phyloP scores from a whole-genome alignment of 257 asterid species.

The Scutellaria galericulata region DNA sequence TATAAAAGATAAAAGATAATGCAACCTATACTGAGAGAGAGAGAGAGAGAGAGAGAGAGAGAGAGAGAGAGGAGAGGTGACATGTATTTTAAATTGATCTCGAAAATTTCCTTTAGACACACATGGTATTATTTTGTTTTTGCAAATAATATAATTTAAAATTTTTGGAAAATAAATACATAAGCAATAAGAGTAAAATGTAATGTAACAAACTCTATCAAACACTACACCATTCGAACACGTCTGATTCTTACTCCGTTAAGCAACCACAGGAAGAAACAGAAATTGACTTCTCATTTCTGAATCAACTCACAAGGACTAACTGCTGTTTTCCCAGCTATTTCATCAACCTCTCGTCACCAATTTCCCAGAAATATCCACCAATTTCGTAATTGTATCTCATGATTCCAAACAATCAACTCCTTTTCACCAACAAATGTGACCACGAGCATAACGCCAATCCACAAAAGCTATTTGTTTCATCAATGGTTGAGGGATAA shows the following conservation, averaged over 20 bases:
- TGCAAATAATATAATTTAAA: no score
- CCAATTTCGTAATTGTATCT: background rate
- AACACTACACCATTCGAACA: background rate
- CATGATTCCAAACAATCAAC: slow-evolving; percentile 21
- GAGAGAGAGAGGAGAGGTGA: no score
- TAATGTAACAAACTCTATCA: no score
- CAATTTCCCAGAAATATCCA: background rate
- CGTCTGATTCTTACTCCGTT: no score
- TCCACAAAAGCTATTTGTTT: background rate
- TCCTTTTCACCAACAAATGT: slow-evolving; percentile 8
- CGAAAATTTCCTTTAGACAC: no score
- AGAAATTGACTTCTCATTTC: slow-evolving; percentile 26
- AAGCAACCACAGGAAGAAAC: background rate
- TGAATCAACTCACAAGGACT: background rate
- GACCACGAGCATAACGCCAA: no score
- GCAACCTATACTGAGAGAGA: no score
- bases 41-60: no score
- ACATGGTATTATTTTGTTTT: no score
- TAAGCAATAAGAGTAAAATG: no score
- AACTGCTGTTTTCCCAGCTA: slow-evolving; percentile 29
- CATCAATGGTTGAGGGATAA: background rate
- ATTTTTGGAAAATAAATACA: no score
- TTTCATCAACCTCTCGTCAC: slow-evolving; percentile 13
- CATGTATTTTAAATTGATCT: no score
- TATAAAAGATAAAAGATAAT: background rate